These are phyloP conservation scores for Xanthoconium stramineum DNA, from an alignment of 768 basidiomycete species.

Conservation along the genomic window DNA sequence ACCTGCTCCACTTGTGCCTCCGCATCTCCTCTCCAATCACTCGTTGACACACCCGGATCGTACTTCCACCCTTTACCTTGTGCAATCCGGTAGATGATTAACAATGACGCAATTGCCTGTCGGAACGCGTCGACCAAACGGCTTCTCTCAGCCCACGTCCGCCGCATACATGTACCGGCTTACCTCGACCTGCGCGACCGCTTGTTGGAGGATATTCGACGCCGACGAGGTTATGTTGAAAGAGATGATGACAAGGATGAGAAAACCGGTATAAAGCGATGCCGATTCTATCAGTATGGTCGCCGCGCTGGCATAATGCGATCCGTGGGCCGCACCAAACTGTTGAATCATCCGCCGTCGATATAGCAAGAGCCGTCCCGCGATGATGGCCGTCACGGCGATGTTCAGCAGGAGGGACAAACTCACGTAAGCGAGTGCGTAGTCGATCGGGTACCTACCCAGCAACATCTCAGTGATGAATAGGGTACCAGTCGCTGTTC, in stretches of 20 bases:
- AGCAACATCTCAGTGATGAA: background rate
- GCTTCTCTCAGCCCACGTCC: background rate
- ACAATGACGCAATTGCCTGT: constrained; percentile 15
- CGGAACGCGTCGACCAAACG: background rate
- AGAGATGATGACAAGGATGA: constrained; percentile 16
- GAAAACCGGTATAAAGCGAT: constrained; percentile 13
- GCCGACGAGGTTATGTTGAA: background rate
- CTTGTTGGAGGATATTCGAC: constrained; percentile 14
- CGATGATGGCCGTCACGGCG: constrained; percentile 18
- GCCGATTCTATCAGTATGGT: constrained; percentile 20
- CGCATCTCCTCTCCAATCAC: constrained; percentile 15
- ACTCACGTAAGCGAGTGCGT: constrained; percentile 4
- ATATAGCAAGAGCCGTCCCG: constrained; percentile 11
- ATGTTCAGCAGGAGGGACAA: constrained; percentile 16
- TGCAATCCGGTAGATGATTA: constrained; percentile 23
- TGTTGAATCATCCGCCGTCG: constrained; percentile 6
- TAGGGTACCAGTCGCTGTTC: constrained; percentile 6
- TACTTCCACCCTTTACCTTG: constrained; percentile 15
- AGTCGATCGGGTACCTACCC: background rate
- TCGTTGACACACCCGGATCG: constrained; percentile 1
- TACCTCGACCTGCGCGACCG: constrained; percentile 20
- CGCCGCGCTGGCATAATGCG: constrained; percentile 5
- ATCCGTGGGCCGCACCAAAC: constrained; percentile 16
- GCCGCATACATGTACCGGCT: background rate
- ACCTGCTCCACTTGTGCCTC: background rate